Evolutionary conservation across 495 filamentous ascomycete species (phyloP), one percentile per base, ranked within the genome.

Genomic region (Lophium mytilinum): DNA sequence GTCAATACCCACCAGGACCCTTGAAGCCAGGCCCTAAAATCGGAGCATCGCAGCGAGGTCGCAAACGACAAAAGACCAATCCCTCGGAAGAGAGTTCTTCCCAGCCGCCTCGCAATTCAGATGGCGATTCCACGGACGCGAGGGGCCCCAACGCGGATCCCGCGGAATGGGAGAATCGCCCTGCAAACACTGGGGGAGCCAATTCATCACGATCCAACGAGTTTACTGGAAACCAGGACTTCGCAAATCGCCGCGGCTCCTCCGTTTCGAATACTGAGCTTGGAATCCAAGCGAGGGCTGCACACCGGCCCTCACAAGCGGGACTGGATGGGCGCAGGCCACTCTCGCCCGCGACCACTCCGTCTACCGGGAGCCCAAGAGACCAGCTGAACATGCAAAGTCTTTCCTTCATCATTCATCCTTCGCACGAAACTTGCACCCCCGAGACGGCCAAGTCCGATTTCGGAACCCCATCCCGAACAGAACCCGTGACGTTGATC

Each of bases 1-100:
- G 49, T 35, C 17, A 51, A 51, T 51, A 51, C 14, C 49, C 49
- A 9, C 49, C 35, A 1, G 35, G 30, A 10, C 35, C 49, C 3
- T 11, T 39, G 9, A 51, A 51, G 18, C 49, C 49, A 14, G 49
- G 49, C 1, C 49, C 49, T 15, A 51, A 51, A 35, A 51, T 51
- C 4, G 49, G 49, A 30, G 30, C 49, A 36, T 39, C 49, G 9
- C 49, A 51, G 12, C 24, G 35, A 36, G 21, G 43, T 19, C 49
- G 49, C 17, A 51, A 51, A 51, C 1, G 35, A 51, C 49, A 39
- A 30, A 35, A 30, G 34, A 47, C 18, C 10, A 47, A 47, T 21
- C 10, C 18, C 4, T 51, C 35, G 12, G 30, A 36, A 39, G 30
- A 35, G 3, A 19, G 10, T 30, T 30, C 15, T 43, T n/a, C 40